phyloP scores from a whole-genome alignment of 345 rosid genomes.

The Erodium maritimum region DNA sequence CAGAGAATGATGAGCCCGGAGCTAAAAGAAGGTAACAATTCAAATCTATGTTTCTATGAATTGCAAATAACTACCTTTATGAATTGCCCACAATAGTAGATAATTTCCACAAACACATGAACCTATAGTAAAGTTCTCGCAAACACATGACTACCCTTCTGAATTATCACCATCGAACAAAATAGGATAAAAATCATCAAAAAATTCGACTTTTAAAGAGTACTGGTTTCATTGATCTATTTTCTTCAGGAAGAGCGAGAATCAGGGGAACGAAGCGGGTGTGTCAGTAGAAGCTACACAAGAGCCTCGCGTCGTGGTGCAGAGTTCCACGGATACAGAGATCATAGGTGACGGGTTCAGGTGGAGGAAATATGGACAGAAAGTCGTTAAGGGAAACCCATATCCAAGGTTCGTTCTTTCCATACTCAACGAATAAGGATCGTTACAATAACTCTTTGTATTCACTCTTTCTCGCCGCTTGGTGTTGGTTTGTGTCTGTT shows the following conservation, averaged over 20 bases:
- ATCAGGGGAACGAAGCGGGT: conserved; percentile 41
- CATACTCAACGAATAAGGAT: no score
- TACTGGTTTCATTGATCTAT: not conserved
- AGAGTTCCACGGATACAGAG: conserved; percentile 58
- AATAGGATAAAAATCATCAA: no score
- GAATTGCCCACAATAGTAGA: no score
- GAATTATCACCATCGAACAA: no score
- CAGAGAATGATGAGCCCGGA: conserved; percentile 49
- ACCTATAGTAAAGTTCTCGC: no score
- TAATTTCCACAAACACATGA: no score
- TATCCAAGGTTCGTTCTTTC: conserved; percentile 54
- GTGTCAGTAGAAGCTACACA: conserved; percentile 25
- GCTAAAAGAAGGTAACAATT: conserved; percentile 55
- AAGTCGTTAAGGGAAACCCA: conserved; percentile 90
- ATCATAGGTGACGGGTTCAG: conserved; percentile 80
- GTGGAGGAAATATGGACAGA: conserved; percentile 98
- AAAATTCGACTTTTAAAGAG: no score
- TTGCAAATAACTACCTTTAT: no score
- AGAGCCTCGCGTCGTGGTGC: conserved; percentile 28
- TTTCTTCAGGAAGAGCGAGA: conserved; percentile 42
- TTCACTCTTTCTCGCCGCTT: no score
- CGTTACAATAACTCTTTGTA: no score
- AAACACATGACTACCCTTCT: no score
- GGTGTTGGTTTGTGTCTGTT: no score
- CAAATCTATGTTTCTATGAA: not conserved